A percentile compares a stretch with the other conserved stretches of the same genome.
Evolutionary conservation across 2,329 filamentous ascomycete species (phyloP).

Genomic region (Penicillium oxalicum): DNA sequence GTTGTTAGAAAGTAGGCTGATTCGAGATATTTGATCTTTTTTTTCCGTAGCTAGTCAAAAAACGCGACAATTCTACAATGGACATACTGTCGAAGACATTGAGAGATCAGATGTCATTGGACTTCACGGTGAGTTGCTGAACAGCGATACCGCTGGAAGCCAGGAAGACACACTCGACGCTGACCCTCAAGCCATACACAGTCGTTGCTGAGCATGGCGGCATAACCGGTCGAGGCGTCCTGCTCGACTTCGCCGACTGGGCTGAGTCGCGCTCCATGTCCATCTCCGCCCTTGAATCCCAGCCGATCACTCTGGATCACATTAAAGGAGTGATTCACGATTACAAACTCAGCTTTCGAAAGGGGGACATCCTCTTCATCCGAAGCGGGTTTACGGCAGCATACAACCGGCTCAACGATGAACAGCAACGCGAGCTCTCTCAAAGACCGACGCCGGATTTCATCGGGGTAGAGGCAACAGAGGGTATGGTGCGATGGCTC

Average conservation of each 20-base stretch:
- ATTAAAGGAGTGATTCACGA: slow-evolving; percentile 13
- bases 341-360: slow-evolving; percentile 13
- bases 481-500: slow-evolving; percentile 29
- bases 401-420: slow-evolving; percentile 14
- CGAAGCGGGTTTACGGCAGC: slow-evolving; percentile 19
- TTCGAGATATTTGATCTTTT: no score
- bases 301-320: slow-evolving; percentile 12
- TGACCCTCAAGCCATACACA: neutral
- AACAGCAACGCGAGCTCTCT: slow-evolving; percentile 12
- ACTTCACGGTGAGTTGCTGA: slow-evolving; percentile 12
- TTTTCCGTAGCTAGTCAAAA: slow-evolving; percentile 15
- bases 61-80: slow-evolving; percentile 18
- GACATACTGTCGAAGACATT: slow-evolving; percentile 18
- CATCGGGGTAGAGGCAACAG: slow-evolving; percentile 31
- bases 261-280: slow-evolving; percentile 13
- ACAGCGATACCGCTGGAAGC: neutral
- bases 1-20: no score
- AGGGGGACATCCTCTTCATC: slow-evolving; percentile 20
- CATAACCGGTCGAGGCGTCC: slow-evolving; percentile 18
- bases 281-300: slow-evolving; percentile 15
- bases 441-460: slow-evolving; percentile 19
- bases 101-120: slow-evolving; percentile 17
- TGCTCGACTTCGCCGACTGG: slow-evolving; percentile 21
- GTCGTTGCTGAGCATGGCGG: slow-evolving; percentile 19
- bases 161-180: neutral